A percentile compares a stretch with the other conserved stretches of the same genome.
Conservation (phyloP, 495 filamentous ascomycete genomes). For the Stereocaulon alpinum region DNA sequence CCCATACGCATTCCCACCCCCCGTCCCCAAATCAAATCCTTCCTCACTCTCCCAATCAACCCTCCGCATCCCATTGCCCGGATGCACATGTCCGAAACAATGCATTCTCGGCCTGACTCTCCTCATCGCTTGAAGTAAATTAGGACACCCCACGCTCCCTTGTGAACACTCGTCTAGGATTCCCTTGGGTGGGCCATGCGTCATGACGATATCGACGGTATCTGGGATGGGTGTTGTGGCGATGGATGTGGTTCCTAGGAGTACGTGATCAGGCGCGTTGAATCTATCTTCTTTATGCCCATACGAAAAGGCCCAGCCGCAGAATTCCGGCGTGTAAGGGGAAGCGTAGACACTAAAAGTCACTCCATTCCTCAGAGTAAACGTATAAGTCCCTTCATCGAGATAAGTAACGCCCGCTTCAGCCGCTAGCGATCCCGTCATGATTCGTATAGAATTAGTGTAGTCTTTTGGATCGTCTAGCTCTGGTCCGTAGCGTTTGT, state of each 20-base stretch:
- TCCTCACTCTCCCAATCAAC: conserved; percentile 14
- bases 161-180: conserved; percentile 40
- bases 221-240: conserved; percentile 37
- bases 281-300: conserved; percentile 41
- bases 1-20: neutral
- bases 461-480: conserved; percentile 18
- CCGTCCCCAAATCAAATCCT: neutral
- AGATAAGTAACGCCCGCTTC: conserved; percentile 51
- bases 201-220: conserved; percentile 55
- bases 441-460: conserved; percentile 25
- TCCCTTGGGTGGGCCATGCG: conserved; percentile 59
- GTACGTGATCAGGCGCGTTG: conserved; percentile 28
- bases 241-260: conserved; percentile 22
- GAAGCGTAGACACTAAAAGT: conserved; percentile 56
- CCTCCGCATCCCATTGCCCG: conserved; percentile 23
- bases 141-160: conserved; percentile 36
- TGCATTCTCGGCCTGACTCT: conserved; percentile 39
- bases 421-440: conserved; percentile 37
- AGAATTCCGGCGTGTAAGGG: conserved; percentile 54
- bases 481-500: conserved; percentile 20
- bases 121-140: conserved; percentile 41
- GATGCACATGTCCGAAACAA: conserved; percentile 54
- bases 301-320: conserved; percentile 56
- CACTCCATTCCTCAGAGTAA: conserved; percentile 48
- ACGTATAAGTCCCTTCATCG: conserved; percentile 51